Evolutionary conservation across 1,139 yeast species (phyloP).

Genomic region (Magnusiomyces paraingens): DNA sequence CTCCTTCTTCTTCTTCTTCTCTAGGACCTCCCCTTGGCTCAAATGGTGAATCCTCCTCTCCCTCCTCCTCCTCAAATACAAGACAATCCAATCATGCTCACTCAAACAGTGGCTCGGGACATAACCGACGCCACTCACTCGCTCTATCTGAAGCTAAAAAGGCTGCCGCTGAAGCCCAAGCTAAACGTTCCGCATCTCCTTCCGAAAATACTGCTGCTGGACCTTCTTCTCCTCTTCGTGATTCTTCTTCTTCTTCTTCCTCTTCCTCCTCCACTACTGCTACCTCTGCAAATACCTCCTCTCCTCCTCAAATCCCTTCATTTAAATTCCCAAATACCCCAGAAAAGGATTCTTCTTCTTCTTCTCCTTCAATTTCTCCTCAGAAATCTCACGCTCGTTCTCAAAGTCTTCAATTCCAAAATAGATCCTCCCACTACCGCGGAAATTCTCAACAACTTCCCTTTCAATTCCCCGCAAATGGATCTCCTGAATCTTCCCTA

Average conservation of each 20-base stretch:
- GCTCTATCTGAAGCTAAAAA: slow-evolving; percentile 93
- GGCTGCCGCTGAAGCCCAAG: slow-evolving; percentile 91
- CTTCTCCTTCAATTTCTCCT: slow-evolving; percentile 26
- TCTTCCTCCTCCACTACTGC: no score
- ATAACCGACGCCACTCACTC: slow-evolving; percentile 82
- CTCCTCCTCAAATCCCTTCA: slow-evolving; percentile 16
- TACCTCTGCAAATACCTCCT: slow-evolving; percentile 19
- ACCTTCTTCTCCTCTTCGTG: slow-evolving; percentile 8
- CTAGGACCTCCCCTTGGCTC: slow-evolving; percentile 2
- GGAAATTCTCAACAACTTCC: slow-evolving; percentile 34
- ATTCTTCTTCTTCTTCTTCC: slow-evolving; percentile 21
- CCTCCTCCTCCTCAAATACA: neutral
- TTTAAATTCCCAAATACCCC: slow-evolving; percentile 53
- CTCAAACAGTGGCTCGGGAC: slow-evolving; percentile 45
- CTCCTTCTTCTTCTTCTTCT: slow-evolving; percentile 14
- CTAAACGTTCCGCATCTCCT: slow-evolving; percentile 34
- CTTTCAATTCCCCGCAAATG: slow-evolving; percentile 41
- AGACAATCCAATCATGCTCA: neutral
- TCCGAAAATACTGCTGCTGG: slow-evolving; percentile 9
- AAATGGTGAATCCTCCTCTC: neutral
- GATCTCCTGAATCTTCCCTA: slow-evolving; percentile 10
- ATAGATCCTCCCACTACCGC: slow-evolving; percentile 26
- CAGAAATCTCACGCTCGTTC: slow-evolving; percentile 28
- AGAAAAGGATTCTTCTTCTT: slow-evolving; percentile 9
- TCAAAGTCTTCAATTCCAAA: slow-evolving; percentile 19